These are phyloP conservation scores for Pythium brassicae DNA, from an alignment of 352 stramenopile genomes.

Conservation along the genomic window DNA sequence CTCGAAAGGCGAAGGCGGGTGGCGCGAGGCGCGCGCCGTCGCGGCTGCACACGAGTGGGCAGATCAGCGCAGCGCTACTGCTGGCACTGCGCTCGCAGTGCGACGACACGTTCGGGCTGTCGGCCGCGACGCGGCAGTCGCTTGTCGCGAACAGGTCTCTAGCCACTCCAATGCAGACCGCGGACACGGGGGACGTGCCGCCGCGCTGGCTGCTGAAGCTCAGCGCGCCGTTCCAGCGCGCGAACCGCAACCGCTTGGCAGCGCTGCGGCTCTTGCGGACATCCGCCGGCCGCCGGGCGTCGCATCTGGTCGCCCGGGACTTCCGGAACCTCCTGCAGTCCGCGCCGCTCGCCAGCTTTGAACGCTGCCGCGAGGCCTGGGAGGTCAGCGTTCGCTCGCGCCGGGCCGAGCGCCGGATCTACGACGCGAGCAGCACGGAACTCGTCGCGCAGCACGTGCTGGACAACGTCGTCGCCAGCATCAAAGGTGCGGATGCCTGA, in stretches of 20 bases:
- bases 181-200: conserved; percentile 16
- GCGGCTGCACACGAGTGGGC: conserved; percentile 23
- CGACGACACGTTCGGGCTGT: conserved; percentile 61
- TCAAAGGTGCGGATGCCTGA: conserved; percentile 58
- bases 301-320: conserved; percentile 43
- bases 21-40: conserved; percentile 2
- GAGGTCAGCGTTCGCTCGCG: conserved; percentile 26
- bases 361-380: conserved; percentile 46
- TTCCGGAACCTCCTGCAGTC: conserved; percentile 29
- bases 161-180: no score
- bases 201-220: conserved; percentile 68
- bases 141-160: conserved; percentile 1
- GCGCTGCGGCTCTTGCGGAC: conserved; percentile 32
- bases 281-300: conserved; percentile 27
- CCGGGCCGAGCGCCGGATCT: conserved; percentile 16
- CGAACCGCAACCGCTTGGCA: conserved; percentile 48
- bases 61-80: conserved; percentile 53
- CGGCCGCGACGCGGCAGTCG: conserved; percentile 25
- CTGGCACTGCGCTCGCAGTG: conserved; percentile 49
- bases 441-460: conserved; percentile 48
- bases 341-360: conserved; percentile 32
- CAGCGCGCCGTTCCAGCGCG: conserved; percentile 39
- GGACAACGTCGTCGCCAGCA: conserved; percentile 41
- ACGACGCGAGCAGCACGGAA: conserved; percentile 30
- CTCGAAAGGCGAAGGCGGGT: neutral